Evolutionary conservation across 371 early-diverging fungal genomes (phyloP).

Genomic region (Mortierella sp.): DNA sequence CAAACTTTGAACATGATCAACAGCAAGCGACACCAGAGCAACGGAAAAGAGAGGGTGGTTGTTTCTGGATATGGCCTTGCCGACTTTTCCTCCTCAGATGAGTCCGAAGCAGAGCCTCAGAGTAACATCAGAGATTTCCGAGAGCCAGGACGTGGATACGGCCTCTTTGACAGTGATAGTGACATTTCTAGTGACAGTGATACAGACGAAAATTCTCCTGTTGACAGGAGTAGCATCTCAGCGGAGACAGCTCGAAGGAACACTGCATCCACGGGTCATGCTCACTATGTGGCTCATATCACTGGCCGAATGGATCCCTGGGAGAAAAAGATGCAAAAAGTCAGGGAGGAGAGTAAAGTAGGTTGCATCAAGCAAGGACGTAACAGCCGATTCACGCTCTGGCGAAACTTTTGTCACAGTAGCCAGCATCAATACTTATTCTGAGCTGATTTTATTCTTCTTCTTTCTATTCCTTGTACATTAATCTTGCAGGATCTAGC

Average conservation of each 20-base stretch:
- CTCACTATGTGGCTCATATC: constrained; percentile 43
- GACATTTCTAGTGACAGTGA: too few relatives aligned
- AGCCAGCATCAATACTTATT: too few relatives aligned
- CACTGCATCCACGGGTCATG: constrained; percentile 1
- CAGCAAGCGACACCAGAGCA: background rate
- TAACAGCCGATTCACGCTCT: too few relatives aligned
- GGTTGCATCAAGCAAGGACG: too few relatives aligned
- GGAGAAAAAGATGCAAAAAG: constrained; percentile 32
- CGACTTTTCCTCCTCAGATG: constrained; percentile 27
- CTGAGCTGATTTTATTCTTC: background rate
- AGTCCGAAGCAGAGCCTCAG: background rate
- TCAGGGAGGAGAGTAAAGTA: constrained; percentile 38
- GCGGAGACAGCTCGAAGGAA: background rate
- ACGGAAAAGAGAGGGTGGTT: background rate
- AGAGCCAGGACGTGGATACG: constrained; percentile 15
- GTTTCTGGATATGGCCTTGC: constrained; percentile 28
- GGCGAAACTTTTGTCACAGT: too few relatives aligned
- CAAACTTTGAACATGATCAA: background rate
- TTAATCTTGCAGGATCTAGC: constrained; percentile 13
- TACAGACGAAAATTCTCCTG: too few relatives aligned
- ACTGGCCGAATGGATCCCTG: constrained; percentile 48
- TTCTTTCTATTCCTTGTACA: background rate
- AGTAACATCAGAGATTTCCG: constrained; percentile 3
- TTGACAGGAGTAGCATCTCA: background rate
- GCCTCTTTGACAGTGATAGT: too few relatives aligned